Evolutionary conservation across 1,139 yeast species (phyloP).

Genomic region (Arxiozyma telluris): DNA sequence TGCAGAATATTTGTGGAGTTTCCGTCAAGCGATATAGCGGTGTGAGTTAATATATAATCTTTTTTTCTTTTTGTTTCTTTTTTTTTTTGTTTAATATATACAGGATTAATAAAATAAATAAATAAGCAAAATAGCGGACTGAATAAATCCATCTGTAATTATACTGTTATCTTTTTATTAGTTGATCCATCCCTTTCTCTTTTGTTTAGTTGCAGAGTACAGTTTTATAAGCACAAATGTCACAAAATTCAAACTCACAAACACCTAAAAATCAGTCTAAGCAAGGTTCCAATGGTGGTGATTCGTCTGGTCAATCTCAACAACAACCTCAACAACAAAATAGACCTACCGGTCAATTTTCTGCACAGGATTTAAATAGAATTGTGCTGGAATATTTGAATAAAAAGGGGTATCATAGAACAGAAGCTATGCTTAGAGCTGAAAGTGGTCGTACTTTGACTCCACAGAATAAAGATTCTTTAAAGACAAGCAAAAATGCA

Average conservation of each 20-base stretch:
- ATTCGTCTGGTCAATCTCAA: constrained; percentile 1
- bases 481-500: constrained; percentile 25
- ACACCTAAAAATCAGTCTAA: constrained; percentile 1
- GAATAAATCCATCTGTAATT: too few species aligned
- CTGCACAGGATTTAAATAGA: constrained; percentile 77
- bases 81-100: too few species aligned
- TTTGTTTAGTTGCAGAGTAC: too few species aligned
- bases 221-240: neutral
- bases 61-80: too few species aligned
- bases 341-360: constrained; percentile 29
- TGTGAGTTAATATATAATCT: too few species aligned
- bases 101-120: too few species aligned
- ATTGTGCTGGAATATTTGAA: constrained; percentile 86
- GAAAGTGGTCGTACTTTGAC: constrained; percentile 73
- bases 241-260: constrained; percentile 4
- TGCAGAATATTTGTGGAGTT: too few species aligned
- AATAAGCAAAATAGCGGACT: too few species aligned
- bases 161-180: too few species aligned
- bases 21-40: too few species aligned
- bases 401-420: constrained; percentile 87
- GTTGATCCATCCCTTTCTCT: too few species aligned
- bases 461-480: constrained; percentile 38
- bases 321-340: constrained; percentile 1
- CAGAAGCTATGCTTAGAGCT: constrained; percentile 87
- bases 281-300: neutral